phyloP scores from a whole-genome alignment of 306 rosid genomes.

The Canavalia ensiformis region DNA sequence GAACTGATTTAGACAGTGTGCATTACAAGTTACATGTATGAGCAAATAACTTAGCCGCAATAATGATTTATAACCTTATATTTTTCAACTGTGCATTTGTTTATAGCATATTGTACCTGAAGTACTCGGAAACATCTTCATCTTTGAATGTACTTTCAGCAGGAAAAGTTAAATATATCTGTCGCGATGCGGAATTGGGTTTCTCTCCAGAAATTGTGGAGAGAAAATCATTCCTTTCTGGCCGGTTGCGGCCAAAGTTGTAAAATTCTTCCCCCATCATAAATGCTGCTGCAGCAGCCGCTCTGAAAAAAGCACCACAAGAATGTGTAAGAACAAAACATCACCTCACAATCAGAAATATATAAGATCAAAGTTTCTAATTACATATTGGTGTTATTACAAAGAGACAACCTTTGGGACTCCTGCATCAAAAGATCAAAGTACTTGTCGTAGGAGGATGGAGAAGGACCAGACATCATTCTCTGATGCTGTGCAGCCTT shows the following conservation, averaged over 20 bases:
- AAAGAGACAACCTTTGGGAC: slow-evolving; percentile 57
- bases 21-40: neutral
- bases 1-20: neutral
- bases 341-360: slow-evolving; percentile 7
- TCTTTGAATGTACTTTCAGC: slow-evolving; percentile 98
- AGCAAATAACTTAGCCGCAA: slow-evolving; percentile 2
- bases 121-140: slow-evolving; percentile 96
- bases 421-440: slow-evolving; percentile 78
- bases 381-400: neutral
- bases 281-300: slow-evolving; percentile 59
- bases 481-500: slow-evolving; percentile 79
- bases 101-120: slow-evolving; percentile 65
- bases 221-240: slow-evolving; percentile 83
- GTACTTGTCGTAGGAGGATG: slow-evolving; percentile 74
- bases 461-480: slow-evolving; percentile 65
- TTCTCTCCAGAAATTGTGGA: slow-evolving; percentile 72
- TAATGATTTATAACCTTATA: slow-evolving; percentile 22
- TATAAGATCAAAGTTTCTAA: neutral
- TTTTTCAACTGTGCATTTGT: slow-evolving; percentile 14
- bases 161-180: slow-evolving; percentile 94
- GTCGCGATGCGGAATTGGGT: slow-evolving; percentile 86
- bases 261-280: slow-evolving; percentile 84
- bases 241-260: slow-evolving; percentile 70
- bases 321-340: slow-evolving; percentile 14
- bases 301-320: slow-evolving; percentile 57